phyloP scores from a whole-genome alignment of 2,329 filamentous ascomycete species.

The Aureobasidium sp. region DNA sequence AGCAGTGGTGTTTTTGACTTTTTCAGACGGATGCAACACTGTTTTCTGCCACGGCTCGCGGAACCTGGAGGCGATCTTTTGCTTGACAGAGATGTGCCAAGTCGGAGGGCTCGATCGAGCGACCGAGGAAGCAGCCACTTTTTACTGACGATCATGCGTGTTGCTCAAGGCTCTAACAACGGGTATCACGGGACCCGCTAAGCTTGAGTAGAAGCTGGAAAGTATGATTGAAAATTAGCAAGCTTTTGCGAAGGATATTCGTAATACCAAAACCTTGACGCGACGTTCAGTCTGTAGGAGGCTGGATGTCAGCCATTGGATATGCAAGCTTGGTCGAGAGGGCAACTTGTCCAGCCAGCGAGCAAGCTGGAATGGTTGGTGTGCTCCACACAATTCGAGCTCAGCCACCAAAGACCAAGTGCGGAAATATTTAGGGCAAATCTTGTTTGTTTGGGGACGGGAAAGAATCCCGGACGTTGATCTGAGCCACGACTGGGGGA shows the following conservation, averaged over 20 bases:
- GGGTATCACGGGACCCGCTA: conserved; percentile 12
- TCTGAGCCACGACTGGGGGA: conserved; percentile 2
- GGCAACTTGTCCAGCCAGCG: not conserved
- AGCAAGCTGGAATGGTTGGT: conserved; percentile 8
- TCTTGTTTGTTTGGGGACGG: conserved; percentile 11
- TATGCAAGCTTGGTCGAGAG: not conserved
- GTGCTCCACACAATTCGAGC: not conserved
- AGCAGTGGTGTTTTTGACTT: not conserved
- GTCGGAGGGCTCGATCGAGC: not conserved
- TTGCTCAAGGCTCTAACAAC: conserved; percentile 1
- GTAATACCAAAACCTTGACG: not conserved
- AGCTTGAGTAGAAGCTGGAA: not conserved
- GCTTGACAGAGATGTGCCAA: not conserved
- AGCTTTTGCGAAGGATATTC: not conserved
- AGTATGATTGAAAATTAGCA: not conserved
- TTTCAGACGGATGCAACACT: not conserved
- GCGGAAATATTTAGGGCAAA: not conserved
- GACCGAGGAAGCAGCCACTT: conserved; percentile 6
- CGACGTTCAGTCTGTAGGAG: not conserved
- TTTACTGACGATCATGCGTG: conserved; percentile 8
- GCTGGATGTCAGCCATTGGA: not conserved
- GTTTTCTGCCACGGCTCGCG: not conserved
- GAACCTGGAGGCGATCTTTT: not conserved
- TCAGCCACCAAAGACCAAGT: conserved; percentile 1
- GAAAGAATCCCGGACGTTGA: conserved; percentile 7